Evolutionary conservation across 345 rosid genomes (phyloP).

Genomic region (Ricinus communis): DNA sequence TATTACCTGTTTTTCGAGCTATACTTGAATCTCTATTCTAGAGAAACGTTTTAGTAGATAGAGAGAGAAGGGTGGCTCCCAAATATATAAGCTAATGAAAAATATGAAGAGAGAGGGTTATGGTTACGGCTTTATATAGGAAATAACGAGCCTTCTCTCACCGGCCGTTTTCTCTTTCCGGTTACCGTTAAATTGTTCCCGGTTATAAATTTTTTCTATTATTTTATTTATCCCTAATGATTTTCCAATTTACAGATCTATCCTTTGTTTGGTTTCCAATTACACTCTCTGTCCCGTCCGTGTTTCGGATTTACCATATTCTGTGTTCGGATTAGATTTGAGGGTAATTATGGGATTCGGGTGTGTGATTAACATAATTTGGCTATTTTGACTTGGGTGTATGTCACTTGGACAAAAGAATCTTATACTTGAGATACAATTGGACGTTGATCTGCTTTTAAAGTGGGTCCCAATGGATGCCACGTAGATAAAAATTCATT

Average conservation of each 20-base stretch:
- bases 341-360: neutral
- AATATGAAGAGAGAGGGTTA: slow-evolving; percentile 9
- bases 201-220: slow-evolving; percentile 6
- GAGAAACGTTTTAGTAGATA: slow-evolving; percentile 21
- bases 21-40: slow-evolving; percentile 15
- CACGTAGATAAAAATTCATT: slow-evolving; percentile 8
- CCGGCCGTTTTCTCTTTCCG: slow-evolving; percentile 42
- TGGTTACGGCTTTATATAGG: slow-evolving; percentile 53
- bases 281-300: neutral
- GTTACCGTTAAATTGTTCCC: slow-evolving; percentile 26
- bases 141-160: slow-evolving; percentile 36
- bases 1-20: slow-evolving; percentile 34
- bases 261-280: neutral
- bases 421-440: neutral
- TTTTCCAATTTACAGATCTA: neutral
- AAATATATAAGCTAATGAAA: neutral
- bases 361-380: neutral
- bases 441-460: neutral
- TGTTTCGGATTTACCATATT: neutral
- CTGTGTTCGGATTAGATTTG: neutral
- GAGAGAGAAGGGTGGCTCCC: slow-evolving; percentile 3
- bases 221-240: slow-evolving; percentile 9
- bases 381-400: slow-evolving; percentile 11
- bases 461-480: neutral
- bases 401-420: slow-evolving; percentile 18